These are phyloP conservation scores for Alternaria brassicae DNA, from an alignment of 2,329 filamentous ascomycete species.

Conservation along the genomic window DNA sequence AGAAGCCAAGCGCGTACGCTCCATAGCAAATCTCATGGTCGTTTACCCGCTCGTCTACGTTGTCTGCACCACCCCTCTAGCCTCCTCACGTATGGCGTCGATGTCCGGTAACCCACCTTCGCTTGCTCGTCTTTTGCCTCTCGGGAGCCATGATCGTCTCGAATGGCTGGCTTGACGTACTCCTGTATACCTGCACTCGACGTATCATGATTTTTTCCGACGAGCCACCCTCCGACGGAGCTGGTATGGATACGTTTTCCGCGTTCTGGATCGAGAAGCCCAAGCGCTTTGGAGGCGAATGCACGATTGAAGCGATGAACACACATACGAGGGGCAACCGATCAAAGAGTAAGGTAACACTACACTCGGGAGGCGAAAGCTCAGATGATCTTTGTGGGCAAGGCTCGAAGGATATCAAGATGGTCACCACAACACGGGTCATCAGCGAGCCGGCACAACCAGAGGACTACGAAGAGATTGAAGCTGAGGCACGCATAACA, in stretches of 20 bases:
- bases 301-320: constrained; percentile 50
- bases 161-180: constrained; percentile 65
- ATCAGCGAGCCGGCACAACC: constrained; percentile 42
- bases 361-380: constrained; percentile 30
- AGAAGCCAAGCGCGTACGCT: constrained; percentile 46
- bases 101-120: constrained; percentile 62
- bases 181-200: constrained; percentile 65
- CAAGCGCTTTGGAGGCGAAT: constrained; percentile 55
- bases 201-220: constrained; percentile 62
- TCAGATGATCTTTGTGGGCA: constrained; percentile 36
- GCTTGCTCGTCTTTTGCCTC: constrained; percentile 58
- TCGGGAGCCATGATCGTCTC: constrained; percentile 64
- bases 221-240: constrained; percentile 50
- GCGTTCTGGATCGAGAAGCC: constrained; percentile 42
- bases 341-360: constrained; percentile 26
- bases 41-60: constrained; percentile 74
- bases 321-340: constrained; percentile 7
- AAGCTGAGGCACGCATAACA: constrained; percentile 30
- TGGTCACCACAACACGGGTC: constrained; percentile 46
- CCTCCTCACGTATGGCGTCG: constrained; percentile 67
- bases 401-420: constrained; percentile 41
- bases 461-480: constrained; percentile 46
- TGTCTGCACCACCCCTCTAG: constrained; percentile 71
- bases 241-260: constrained; percentile 48
- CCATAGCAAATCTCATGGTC: constrained; percentile 65